Base-by-base conservation (phyloP, 495 filamentous ascomycete genomes). In the Aspergillus nanangensis region DNA sequence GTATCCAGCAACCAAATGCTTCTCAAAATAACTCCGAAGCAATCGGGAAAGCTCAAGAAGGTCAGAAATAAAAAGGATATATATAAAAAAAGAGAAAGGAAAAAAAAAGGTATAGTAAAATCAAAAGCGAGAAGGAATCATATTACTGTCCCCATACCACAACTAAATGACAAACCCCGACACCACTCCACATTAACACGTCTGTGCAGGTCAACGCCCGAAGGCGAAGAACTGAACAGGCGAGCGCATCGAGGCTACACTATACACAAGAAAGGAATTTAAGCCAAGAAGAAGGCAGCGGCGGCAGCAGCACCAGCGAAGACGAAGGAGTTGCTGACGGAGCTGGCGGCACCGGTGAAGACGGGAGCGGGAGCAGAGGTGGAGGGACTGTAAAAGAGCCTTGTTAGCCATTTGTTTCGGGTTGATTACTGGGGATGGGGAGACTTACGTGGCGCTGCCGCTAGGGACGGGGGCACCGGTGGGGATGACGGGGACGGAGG, bases 281-380 rank as follows among this genome's bases (percentile, higher is more conserved):
- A 78, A 58, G 70, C 74, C 56, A 79, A 56, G 67, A 79, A 67
- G 68, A 76, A 62, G 61, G 74, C 75, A 34, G 71, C 72, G 45
- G 62, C 61, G 51, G 72, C 74, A 48, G 74, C 72, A 20, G 60
- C 61, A 64, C 67, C 71, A 48, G 74, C 71, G 59, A 74, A 65
- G 57, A 58, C 60, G 57, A 78, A 61, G 37, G 71, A 75, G 67
- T 63, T 62, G 61, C 62, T 61, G 54, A 76, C 41, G 53, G 71
- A 57, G 68, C 57, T 67, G 50, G 68, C 72, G 38, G 73, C 72
- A 57, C 70, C 72, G 52, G 66, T 72, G 71, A 65, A 76, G 51
- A 57, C 50, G 44, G 72, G 48, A 51, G 62, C 58, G 41, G 63
- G 58, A 47, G 59, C 29, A 34, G 70, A 51, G 50, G 66, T 58